Conservation (phyloP, 306 rosid species). For the Canavalia gladiata region DNA sequence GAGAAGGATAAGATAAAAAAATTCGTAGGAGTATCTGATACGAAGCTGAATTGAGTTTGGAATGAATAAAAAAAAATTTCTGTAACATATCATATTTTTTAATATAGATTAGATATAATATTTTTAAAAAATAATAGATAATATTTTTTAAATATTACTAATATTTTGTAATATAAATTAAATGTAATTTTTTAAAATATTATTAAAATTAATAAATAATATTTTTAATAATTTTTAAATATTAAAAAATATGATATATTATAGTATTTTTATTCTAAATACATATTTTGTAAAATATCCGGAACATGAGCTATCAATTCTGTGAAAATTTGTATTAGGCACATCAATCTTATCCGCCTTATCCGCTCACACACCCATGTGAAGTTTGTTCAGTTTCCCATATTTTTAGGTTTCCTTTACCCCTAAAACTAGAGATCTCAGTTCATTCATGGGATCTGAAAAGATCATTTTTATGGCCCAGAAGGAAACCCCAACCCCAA, state of each 20-base stretch:
- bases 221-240: too few species aligned
- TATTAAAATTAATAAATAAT: too few species aligned
- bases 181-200: too few species aligned
- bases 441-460: slow-evolving; percentile 9
- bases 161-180: too few species aligned
- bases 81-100: too few species aligned
- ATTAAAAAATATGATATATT: too few species aligned
- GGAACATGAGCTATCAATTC: not conserved
- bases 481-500: slow-evolving; percentile 8
- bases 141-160: too few species aligned
- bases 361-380: slow-evolving; percentile 15
- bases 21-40: not conserved
- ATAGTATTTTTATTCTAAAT: not conserved
- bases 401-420: slow-evolving; percentile 16
- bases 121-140: too few species aligned
- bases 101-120: too few species aligned
- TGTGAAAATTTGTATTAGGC: slow-evolving; percentile 1
- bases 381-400: slow-evolving; percentile 43
- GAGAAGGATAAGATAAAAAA: not conserved
- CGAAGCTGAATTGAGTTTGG: not conserved
- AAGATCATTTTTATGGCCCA: slow-evolving; percentile 11
- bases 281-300: not conserved
- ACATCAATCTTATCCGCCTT: not conserved
- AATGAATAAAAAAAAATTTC: not conserved
- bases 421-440: slow-evolving; percentile 50